phyloP scores from a whole-genome alignment of 176 grass and related monocot species.

The Ensete glaucum region DNA sequence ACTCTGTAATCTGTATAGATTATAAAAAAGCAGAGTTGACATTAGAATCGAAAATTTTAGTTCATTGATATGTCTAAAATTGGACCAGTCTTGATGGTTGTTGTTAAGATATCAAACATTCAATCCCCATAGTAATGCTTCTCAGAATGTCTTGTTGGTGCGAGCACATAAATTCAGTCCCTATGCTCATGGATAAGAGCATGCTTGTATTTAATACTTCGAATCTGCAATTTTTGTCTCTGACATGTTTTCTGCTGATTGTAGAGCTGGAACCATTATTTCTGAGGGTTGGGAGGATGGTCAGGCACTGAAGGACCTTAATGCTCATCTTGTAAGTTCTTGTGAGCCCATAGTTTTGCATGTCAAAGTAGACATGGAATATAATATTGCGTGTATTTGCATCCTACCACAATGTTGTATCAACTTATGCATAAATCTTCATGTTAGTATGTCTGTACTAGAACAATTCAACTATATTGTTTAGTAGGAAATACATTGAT shows the following conservation, averaged over 20 bases:
- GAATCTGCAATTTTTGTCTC: neutral
- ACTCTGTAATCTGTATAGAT: too few relatives aligned
- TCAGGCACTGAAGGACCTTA: slow-evolving; percentile 97
- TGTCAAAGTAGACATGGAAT: neutral
- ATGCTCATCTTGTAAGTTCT: slow-evolving; percentile 77
- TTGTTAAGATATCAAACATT: too few relatives aligned
- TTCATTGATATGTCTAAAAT: too few relatives aligned
- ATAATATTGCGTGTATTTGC: neutral
- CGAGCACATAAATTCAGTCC: neutral
- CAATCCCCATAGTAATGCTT: too few relatives aligned
- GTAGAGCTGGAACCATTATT: slow-evolving; percentile 91
- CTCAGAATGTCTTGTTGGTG: too few relatives aligned
- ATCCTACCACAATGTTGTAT: neutral
- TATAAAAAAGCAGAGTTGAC: too few relatives aligned
- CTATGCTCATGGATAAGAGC: neutral
- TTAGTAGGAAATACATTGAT: too few relatives aligned
- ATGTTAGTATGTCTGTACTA: neutral
- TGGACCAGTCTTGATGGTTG: too few relatives aligned
- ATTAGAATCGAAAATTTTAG: too few relatives aligned
- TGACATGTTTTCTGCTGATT: slow-evolving; percentile 8
- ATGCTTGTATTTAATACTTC: neutral
- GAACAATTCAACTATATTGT: too few relatives aligned
- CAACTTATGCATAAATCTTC: neutral
- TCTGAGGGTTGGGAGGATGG: slow-evolving; percentile 99
- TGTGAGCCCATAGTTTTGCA: neutral